phyloP scores from a whole-genome alignment of 768 basidiomycete genomes.

The Boletus sp. region DNA sequence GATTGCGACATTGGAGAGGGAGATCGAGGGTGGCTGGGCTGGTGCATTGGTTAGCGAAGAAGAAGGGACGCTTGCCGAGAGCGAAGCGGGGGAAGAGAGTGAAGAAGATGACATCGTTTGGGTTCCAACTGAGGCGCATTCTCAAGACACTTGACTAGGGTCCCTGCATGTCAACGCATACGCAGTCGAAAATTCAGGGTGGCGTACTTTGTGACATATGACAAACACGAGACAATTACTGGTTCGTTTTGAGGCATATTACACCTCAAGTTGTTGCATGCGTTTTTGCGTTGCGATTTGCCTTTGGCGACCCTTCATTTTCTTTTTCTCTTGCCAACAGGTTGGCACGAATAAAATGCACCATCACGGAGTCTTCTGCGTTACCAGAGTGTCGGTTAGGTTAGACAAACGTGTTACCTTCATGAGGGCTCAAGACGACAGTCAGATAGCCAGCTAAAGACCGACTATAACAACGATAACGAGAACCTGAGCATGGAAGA shows the following conservation, averaged over 20 bases:
- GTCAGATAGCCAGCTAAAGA: slow-evolving; percentile 3
- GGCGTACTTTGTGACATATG: slow-evolving; percentile 13
- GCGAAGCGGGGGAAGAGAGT: slow-evolving; percentile 23
- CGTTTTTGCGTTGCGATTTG: slow-evolving; percentile 12
- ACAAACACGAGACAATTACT: background rate
- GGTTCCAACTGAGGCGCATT: slow-evolving; percentile 21
- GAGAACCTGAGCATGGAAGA: slow-evolving; percentile 5
- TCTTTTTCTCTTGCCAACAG: slow-evolving; percentile 1
- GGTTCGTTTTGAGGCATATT: slow-evolving; percentile 23
- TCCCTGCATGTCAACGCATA: slow-evolving; percentile 10
- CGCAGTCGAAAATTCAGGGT: slow-evolving; percentile 17
- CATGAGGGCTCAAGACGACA: slow-evolving; percentile 4
- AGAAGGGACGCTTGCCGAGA: slow-evolving; percentile 24
- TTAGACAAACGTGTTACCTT: slow-evolving; percentile 7
- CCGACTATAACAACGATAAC: slow-evolving; percentile 4
- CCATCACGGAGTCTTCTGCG: slow-evolving; percentile 10
- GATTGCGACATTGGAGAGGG: slow-evolving; percentile 49
- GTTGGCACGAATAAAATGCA: background rate
- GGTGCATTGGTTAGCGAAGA: slow-evolving; percentile 56
- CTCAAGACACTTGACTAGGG: slow-evolving; percentile 14
- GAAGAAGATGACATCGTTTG: slow-evolving; percentile 35
- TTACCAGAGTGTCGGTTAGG: slow-evolving; percentile 19
- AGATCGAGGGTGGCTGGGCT: slow-evolving; percentile 69
- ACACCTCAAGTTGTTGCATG: background rate
- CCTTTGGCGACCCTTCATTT: slow-evolving; percentile 1